Conservation (phyloP, 148 eudicot species). For the Oxyria digyna region DNA sequence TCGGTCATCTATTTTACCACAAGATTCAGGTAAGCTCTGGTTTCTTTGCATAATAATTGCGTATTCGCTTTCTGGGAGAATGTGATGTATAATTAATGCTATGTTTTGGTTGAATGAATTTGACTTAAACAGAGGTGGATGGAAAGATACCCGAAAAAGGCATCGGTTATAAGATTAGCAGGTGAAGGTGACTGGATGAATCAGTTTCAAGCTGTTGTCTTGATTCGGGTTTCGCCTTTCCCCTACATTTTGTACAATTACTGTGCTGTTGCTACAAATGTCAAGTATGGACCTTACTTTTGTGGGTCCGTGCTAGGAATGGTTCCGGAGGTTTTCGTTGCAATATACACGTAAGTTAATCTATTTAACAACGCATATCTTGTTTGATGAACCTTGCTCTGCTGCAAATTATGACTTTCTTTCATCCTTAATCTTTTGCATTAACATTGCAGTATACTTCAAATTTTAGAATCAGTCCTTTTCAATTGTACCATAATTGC, state of each 20-base stretch:
- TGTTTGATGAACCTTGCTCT: not conserved
- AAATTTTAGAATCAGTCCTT: not conserved
- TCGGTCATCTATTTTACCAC: constrained; percentile 62
- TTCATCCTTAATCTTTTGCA: not conserved
- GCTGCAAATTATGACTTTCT: not conserved
- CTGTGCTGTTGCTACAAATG: constrained; percentile 81
- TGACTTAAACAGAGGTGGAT: constrained; percentile 46
- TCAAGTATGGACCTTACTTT: constrained; percentile 71
- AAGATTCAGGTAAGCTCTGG: constrained; percentile 53
- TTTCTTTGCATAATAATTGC: not conserved
- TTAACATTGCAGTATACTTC: not conserved
- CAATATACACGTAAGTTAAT: constrained; percentile 74
- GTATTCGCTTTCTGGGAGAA: not conserved
- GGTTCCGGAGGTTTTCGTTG: constrained; percentile 79
- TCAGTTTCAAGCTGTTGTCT: constrained; percentile 67
- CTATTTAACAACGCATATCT: constrained; percentile 1
- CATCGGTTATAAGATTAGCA: constrained; percentile 76
- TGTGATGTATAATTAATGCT: not conserved
- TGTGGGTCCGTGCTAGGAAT: constrained; percentile 73
- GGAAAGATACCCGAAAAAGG: constrained; percentile 70
- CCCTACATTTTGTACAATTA: constrained; percentile 82
- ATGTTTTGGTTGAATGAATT: constrained; percentile 1
- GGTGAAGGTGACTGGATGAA: constrained; percentile 73
- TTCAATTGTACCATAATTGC: too few species aligned
- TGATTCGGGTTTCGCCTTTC: constrained; percentile 90